Conservation (phyloP, 371 early-diverging fungal genomes). For the Neoconidiobolus thromboides region DNA sequence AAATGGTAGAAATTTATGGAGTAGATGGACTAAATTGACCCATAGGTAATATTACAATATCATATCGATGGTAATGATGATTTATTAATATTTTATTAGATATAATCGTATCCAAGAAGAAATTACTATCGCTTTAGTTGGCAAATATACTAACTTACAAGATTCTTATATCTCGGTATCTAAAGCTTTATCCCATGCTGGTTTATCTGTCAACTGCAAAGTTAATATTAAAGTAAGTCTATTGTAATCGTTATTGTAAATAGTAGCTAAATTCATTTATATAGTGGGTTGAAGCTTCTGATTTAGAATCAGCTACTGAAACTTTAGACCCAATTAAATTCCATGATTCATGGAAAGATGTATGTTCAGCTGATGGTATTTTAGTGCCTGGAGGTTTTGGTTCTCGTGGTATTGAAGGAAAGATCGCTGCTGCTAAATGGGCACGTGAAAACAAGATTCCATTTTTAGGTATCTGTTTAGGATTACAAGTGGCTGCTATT, state of each 20-base stretch:
- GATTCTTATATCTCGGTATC: constrained; percentile 95
- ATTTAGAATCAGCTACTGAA: constrained; percentile 60
- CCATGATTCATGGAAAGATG: constrained; percentile 80
- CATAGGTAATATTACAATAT: constrained; percentile 13
- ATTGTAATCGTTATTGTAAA: not conserved
- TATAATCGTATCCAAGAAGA: constrained; percentile 61
- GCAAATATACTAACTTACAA: constrained; percentile 87
- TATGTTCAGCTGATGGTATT: constrained; percentile 83
- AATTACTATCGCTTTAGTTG: constrained; percentile 89
- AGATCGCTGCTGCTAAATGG: constrained; percentile 91
- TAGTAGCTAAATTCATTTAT: not conserved
- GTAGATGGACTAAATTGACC: constrained; percentile 72
- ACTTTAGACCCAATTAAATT: constrained; percentile 66
- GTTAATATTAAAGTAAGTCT: constrained; percentile 32
- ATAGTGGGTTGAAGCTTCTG: constrained; percentile 87
- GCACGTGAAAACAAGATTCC: constrained; percentile 97
- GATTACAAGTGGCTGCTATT: constrained; percentile 95
- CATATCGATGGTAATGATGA: not conserved
- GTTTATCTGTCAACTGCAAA: constrained; percentile 63
- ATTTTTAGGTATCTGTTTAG: constrained; percentile 97
- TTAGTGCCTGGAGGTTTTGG: constrained; percentile 99
- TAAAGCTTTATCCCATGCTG: constrained; percentile 90
- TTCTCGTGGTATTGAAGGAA: constrained; percentile 91
- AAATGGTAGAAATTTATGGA: constrained; percentile 44
- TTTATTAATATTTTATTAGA: constrained; percentile 13